These are phyloP conservation scores for Tolypocladium ovalisporum DNA, from an alignment of 2,329 filamentous ascomycete genomes.

Conservation along the genomic window DNA sequence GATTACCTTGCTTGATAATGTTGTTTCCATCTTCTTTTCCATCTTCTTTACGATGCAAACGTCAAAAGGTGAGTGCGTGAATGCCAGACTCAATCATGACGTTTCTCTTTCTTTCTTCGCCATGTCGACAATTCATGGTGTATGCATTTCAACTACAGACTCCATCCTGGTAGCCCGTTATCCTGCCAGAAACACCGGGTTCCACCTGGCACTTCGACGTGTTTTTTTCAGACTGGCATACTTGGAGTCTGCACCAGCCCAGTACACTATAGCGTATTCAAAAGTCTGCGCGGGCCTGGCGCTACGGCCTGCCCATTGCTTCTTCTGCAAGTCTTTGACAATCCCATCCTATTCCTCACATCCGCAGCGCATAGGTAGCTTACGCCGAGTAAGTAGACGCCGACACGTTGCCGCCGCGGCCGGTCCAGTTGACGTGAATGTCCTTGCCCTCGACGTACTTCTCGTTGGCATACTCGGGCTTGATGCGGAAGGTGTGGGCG, in stretches of 20 bases:
- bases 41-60: too few relatives aligned
- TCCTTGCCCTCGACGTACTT: slow-evolving; percentile 80
- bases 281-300: neutral
- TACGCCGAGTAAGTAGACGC: slow-evolving; percentile 98
- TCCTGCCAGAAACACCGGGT: neutral
- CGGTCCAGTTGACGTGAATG: slow-evolving; percentile 99
- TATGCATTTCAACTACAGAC: neutral
- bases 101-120: neutral
- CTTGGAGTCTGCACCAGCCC: neutral
- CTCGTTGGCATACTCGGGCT: slow-evolving; percentile 64
- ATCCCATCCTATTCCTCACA: neutral
- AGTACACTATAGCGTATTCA: slow-evolving; percentile 1
- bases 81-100: neutral
- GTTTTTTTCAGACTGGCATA: neutral
- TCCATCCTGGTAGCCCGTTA: neutral
- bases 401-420: slow-evolving; percentile 91
- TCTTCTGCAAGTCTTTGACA: neutral
- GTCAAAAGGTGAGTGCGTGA: neutral
- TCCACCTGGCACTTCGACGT: neutral
- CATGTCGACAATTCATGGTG: neutral
- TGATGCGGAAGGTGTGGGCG: slow-evolving; percentile 81
- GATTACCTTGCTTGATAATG: too few relatives aligned
- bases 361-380: slow-evolving; percentile 18
- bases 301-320: neutral
- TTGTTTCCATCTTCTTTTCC: neutral